Conservation (phyloP, 805 yeast genomes). For the Torulaspora quercuum region DNA sequence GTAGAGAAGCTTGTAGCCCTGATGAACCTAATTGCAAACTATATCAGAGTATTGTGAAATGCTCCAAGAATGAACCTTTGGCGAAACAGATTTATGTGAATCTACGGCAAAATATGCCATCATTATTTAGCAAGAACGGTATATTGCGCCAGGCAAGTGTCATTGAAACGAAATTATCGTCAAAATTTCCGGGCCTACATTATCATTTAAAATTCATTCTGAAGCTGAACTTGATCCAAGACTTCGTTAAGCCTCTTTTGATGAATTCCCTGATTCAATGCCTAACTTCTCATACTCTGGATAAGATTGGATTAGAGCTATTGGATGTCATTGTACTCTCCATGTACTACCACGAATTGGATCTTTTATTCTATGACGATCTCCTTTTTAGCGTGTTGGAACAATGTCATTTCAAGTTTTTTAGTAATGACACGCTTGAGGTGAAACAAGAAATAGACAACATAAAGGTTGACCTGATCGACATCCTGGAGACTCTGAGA, state of each 20-base stretch:
- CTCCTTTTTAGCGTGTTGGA: constrained; percentile 11
- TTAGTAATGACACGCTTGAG: constrained; percentile 8
- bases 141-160: constrained; percentile 5
- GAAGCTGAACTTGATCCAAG: constrained; percentile 13
- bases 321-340: constrained; percentile 19
- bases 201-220: constrained; percentile 16
- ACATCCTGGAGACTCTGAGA: constrained; percentile 13
- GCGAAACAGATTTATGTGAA: constrained; percentile 12
- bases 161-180: constrained; percentile 10
- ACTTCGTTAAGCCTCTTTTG: constrained; percentile 18
- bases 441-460: constrained; percentile 8
- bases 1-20: neutral
- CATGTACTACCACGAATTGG: constrained; percentile 15
- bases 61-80: constrained; percentile 8
- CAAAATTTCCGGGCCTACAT: constrained; percentile 15
- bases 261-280: constrained; percentile 10
- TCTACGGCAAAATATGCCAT: constrained; percentile 7
- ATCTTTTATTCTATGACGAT: constrained; percentile 13
- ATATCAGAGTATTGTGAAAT: constrained; percentile 7
- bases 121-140: neutral
- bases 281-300: constrained; percentile 11
- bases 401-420: constrained; percentile 19
- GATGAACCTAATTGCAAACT: constrained; percentile 3
- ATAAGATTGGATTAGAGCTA: constrained; percentile 17
- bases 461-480: constrained; percentile 8